Evolutionary conservation across 805 yeast species (phyloP), one percentile per base, ranked within the genome.

Genomic region (Blastobotrys robertii): DNA sequence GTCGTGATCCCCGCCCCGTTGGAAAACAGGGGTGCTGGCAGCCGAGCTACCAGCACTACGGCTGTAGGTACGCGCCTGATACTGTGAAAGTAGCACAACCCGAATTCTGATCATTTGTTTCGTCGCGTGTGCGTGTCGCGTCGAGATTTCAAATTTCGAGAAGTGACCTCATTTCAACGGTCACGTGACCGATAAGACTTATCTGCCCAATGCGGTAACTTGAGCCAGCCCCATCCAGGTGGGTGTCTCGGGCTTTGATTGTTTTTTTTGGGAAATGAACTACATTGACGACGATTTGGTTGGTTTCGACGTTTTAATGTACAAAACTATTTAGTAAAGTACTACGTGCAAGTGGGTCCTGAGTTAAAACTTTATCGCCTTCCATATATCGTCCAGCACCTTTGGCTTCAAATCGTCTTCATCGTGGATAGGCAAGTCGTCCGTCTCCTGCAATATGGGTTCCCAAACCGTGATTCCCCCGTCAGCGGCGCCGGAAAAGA

Each of bases 391-490:
- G 16, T 43, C 51, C 31, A 47, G 37, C n/a, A 39, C 46, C 13
- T 39, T 44, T 9, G 41, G 37, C 29, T 38, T 44, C 29, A 30
- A 19, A 7, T 38, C 40, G 25, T 22, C 38, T n/a, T 44, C 46
- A 8, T 34, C 46, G 4, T 19, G 15, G 4, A 19, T 19, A 6
- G 25, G 25, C 6, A 14, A 14, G 34, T 30, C 25, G 35, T 16
- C 12, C 55, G 56, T 5, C 14, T 12, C 30, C 4, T 36, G 30
- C 40, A 22, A 25, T 38, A n/a, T 30, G 31, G 5, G 74, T 67
- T 0, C 70, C 86, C 87, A 83, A 1, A 64, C 61, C 0, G 73
- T 54, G 1, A 83, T 76, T 25, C 73, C 73, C 1, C 92, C 92
- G 49, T 81, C 85, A 45, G 72, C 68, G 2, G 81, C 73, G 1